These are phyloP conservation scores for Ilyonectria mors-panacis DNA, from an alignment of 2,329 filamentous ascomycete genomes.

Conservation along the genomic window DNA sequence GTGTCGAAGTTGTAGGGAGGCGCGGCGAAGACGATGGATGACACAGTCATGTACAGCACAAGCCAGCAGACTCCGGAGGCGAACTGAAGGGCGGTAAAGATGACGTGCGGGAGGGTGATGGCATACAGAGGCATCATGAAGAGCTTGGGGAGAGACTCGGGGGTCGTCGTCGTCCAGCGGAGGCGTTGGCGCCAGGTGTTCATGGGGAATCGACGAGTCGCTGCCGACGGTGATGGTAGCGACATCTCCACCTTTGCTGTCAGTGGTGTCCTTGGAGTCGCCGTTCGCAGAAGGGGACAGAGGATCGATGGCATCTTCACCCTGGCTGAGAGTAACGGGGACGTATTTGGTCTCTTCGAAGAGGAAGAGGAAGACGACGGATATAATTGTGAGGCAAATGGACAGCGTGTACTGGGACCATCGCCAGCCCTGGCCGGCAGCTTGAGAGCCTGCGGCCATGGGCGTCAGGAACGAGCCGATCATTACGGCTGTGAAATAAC, in stretches of 20 bases:
- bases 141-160: constrained; percentile 35
- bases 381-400: constrained; percentile 42
- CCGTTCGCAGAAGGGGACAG: neutral
- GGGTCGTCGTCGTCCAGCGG: constrained; percentile 37
- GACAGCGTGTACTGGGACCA: constrained; percentile 46
- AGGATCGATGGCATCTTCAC: neutral
- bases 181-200: constrained; percentile 40
- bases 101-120: constrained; percentile 55
- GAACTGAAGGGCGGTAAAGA: constrained; percentile 58
- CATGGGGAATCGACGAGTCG: constrained; percentile 24
- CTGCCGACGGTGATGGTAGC: neutral
- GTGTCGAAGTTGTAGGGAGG: constrained; percentile 51
- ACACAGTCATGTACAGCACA: constrained; percentile 45
- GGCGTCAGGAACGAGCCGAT: constrained; percentile 50
- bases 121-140: constrained; percentile 40
- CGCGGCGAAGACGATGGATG: constrained; percentile 54
- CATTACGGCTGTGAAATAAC: constrained; percentile 53
- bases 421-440: constrained; percentile 43
- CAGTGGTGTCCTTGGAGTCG: neutral
- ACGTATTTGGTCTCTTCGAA: constrained; percentile 53
- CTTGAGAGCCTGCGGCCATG: constrained; percentile 49
- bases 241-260: neutral
- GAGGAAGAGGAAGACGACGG: constrained; percentile 38
- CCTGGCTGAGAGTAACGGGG: constrained; percentile 31
- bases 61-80: constrained; percentile 48